Conservation (phyloP, 768 basidiomycete genomes). For the Suillus hirtellus region DNA sequence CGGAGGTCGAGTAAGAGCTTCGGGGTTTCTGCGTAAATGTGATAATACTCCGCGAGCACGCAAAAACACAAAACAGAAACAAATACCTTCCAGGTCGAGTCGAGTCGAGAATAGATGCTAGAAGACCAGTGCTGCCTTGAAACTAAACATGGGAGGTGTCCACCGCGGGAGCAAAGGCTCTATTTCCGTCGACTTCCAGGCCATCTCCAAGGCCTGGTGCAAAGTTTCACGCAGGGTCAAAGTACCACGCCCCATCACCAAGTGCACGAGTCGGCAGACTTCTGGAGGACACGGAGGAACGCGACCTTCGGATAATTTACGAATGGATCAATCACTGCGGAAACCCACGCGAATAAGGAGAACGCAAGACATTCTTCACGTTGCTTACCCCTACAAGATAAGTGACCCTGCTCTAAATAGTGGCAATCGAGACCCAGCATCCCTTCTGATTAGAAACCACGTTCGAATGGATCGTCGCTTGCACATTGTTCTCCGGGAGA, state of each 20-base stretch:
- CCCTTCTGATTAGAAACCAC: neutral
- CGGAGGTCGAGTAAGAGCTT: neutral
- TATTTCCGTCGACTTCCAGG: neutral
- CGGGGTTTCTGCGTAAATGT: constrained; percentile 6
- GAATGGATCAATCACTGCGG: constrained; percentile 1
- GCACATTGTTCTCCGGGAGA: neutral
- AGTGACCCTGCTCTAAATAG: neutral
- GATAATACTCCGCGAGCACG: constrained; percentile 8
- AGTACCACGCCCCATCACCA: neutral
- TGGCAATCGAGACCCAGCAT: neutral
- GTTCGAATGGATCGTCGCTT: neutral
- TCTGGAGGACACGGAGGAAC: neutral
- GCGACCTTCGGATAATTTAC: neutral
- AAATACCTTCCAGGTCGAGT: constrained; percentile 2
- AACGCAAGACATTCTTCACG: neutral
- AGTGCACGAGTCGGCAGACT: neutral
- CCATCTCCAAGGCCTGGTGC: constrained; percentile 1
- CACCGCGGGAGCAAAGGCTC: neutral
- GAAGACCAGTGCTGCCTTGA: neutral
- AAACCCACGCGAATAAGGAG: neutral
- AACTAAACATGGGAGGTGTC: neutral
- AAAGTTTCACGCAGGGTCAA: neutral
- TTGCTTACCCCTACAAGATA: constrained; percentile 1
- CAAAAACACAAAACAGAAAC: constrained; percentile 8
- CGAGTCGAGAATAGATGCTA: constrained; percentile 1